phyloP scores from a whole-genome alignment of 306 rosid species.

The Glycine tomentella region DNA sequence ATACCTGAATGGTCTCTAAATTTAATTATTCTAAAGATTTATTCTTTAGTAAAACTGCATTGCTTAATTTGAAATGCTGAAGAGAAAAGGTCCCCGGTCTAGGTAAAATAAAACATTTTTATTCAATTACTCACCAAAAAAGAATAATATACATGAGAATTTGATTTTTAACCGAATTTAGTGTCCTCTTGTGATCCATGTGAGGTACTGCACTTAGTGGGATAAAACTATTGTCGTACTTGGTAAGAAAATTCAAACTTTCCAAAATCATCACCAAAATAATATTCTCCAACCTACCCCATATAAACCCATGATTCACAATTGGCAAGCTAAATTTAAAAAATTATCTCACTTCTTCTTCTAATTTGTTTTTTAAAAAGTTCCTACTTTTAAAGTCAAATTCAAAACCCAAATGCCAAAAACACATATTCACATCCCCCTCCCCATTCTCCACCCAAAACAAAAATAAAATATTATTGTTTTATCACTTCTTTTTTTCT shows the following conservation, averaged over 20 bases:
- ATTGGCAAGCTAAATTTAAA: background rate
- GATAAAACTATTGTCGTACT: background rate
- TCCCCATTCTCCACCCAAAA: background rate
- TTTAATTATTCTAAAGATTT: background rate
- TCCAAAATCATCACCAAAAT: background rate
- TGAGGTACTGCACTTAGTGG: background rate
- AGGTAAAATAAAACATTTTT: conserved; percentile 8
- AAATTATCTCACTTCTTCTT: background rate
- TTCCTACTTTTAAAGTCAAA: background rate
- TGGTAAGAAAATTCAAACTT: background rate
- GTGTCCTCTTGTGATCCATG: background rate
- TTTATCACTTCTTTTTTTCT: background rate
- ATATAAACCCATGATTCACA: background rate
- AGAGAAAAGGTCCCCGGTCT: background rate
- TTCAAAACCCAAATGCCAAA: conserved; percentile 24
- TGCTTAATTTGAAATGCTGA: background rate
- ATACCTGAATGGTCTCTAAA: background rate
- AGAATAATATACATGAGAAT: background rate
- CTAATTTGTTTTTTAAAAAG: background rate
- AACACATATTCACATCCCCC: background rate
- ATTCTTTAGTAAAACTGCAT: conserved; percentile 1
- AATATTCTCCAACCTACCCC: background rate
- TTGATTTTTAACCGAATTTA: background rate
- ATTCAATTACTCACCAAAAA: background rate
- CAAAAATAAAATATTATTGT: background rate